Conservation (phyloP, 352 stramenopile species). For the Phytophthora crassamura region DNA sequence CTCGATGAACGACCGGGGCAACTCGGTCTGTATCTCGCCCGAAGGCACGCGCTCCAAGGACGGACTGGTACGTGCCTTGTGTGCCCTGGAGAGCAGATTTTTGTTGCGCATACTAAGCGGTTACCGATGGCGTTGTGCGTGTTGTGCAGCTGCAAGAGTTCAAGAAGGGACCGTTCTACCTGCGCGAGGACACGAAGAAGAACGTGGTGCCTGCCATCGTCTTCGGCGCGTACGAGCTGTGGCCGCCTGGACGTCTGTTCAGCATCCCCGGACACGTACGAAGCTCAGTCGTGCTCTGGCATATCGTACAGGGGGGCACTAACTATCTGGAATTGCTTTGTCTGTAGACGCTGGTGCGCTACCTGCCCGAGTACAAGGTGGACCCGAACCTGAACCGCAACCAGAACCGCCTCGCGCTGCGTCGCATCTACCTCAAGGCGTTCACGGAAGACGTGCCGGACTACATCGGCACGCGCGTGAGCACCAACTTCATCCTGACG, state of each 20-base stretch:
- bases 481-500: slow-evolving; percentile 60
- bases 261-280: slow-evolving; percentile 71
- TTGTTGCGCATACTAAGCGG: neutral
- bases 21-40: slow-evolving; percentile 84
- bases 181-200: slow-evolving; percentile 86
- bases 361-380: slow-evolving; percentile 72
- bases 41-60: slow-evolving; percentile 87
- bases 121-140: neutral
- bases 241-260: slow-evolving; percentile 77
- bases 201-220: slow-evolving; percentile 80
- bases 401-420: slow-evolving; percentile 80
- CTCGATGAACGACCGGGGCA: slow-evolving; percentile 73
- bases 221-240: slow-evolving; percentile 85
- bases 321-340: neutral
- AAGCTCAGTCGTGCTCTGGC: slow-evolving; percentile 45
- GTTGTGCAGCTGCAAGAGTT: slow-evolving; percentile 79
- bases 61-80: slow-evolving; percentile 48
- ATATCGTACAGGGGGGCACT: neutral
- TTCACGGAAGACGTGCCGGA: slow-evolving; percentile 78
- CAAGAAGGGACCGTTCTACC: slow-evolving; percentile 89
- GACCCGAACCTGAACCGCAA: slow-evolving; percentile 80
- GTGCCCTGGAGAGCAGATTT: neutral
- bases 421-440: slow-evolving; percentile 79
- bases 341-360: slow-evolving; percentile 73
- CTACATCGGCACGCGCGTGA: slow-evolving; percentile 59